A percentile compares a stretch with the other conserved stretches of the same genome.
Conservation (phyloP, 805 yeast species). For the Candida nitratophila region DNA sequence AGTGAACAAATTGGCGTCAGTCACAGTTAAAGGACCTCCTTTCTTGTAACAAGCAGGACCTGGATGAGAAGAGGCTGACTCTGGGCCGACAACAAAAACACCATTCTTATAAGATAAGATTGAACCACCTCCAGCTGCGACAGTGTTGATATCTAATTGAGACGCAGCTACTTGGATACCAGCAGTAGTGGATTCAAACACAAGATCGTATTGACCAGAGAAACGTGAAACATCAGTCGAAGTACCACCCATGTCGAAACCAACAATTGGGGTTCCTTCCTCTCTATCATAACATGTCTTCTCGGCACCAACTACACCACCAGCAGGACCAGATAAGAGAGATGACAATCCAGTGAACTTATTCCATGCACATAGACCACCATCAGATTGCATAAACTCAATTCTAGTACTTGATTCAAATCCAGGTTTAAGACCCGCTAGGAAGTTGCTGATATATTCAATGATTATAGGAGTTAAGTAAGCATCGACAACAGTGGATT, state of each 20-base stretch:
- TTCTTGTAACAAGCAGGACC: constrained; percentile 29
- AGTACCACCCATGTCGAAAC: constrained; percentile 28
- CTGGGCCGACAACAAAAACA: constrained; percentile 26
- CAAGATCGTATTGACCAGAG: constrained; percentile 14
- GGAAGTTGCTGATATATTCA: constrained; percentile 28
- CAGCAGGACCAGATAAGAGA: constrained; percentile 49
- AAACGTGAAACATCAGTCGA: constrained; percentile 23
- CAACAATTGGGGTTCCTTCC: constrained; percentile 14
- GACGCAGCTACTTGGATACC: constrained; percentile 24
- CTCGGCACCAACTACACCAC: constrained; percentile 50
- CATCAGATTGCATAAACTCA: constrained; percentile 50
- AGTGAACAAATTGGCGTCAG: constrained; percentile 26
- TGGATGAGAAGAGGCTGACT: constrained; percentile 27
- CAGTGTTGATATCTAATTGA: constrained; percentile 18
- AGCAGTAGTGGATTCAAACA: constrained; percentile 21
- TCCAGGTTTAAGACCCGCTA: constrained; percentile 23
- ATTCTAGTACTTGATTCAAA: constrained; percentile 24
- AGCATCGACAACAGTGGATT: constrained; percentile 32
- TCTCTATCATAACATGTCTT: constrained; percentile 37
- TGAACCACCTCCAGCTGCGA: constrained; percentile 18
- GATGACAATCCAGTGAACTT: constrained; percentile 45
- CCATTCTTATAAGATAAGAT: constrained; percentile 9
- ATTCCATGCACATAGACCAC: constrained; percentile 45
- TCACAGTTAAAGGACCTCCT: constrained; percentile 27
- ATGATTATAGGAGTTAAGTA: constrained; percentile 31